These are phyloP conservation scores for Cephalotrichum gorgonifer DNA, from an alignment of 2,329 filamentous ascomycete species.

Conservation along the genomic window DNA sequence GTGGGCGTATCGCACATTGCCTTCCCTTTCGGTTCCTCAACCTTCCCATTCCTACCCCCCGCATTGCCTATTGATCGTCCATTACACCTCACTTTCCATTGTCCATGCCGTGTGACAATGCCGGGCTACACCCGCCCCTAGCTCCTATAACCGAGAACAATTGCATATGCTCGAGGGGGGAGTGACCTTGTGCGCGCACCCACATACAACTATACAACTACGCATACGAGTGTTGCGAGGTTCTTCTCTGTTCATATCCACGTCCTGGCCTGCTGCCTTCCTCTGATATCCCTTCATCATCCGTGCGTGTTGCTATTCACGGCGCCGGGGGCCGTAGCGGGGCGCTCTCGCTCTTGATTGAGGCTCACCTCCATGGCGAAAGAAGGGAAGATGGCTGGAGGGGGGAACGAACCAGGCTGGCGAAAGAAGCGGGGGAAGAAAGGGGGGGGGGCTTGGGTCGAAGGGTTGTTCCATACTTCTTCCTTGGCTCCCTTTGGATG, in stretches of 20 bases:
- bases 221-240: slow-evolving; percentile 1
- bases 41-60: not conserved
- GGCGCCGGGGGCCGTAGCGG: not conserved
- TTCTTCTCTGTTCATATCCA: not conserved
- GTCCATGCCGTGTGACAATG: not conserved
- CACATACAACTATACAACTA: too few relatives aligned
- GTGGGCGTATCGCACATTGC: not conserved
- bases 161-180: not conserved
- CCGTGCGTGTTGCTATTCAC: not conserved
- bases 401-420: not conserved
- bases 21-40: not conserved
- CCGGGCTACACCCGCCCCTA: not conserved
- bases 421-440: not conserved
- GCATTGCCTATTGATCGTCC: not conserved
- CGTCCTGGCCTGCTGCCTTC: not conserved
- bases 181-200: too few relatives aligned
- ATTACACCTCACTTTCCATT: not conserved
- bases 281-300: not conserved
- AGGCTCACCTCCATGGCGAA: not conserved
- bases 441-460: too few relatives aligned
- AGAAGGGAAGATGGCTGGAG: not conserved
- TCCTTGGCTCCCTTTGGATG: not conserved
- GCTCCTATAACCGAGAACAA: not conserved
- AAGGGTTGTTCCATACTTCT: not conserved
- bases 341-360: not conserved